These are phyloP conservation scores for Cyamopsis tetragonoloba DNA, from an alignment of 306 rosid genomes.

Conservation along the genomic window DNA sequence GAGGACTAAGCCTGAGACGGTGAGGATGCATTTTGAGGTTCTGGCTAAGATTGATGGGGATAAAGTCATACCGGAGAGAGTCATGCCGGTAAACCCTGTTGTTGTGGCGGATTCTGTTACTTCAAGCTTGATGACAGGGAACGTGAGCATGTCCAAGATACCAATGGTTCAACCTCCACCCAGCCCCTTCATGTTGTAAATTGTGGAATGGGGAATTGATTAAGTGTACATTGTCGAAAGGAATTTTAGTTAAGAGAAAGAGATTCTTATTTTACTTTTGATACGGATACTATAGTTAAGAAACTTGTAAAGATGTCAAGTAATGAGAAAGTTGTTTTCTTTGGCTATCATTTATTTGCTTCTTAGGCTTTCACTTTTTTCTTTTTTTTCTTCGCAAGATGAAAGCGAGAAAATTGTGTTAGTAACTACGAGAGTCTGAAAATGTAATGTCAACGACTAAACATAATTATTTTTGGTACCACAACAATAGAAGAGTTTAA, in stretches of 20 bases:
- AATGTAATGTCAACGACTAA: neutral
- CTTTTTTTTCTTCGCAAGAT: too few species aligned
- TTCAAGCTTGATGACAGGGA: constrained; percentile 34
- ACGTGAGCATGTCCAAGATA: constrained; percentile 51
- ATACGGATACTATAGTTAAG: neutral
- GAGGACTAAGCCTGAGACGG: constrained; percentile 77
- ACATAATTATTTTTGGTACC: neutral
- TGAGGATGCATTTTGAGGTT: constrained; percentile 79
- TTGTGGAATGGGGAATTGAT: neutral
- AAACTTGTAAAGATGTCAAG: constrained; percentile 19
- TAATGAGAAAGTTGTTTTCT: constrained; percentile 21
- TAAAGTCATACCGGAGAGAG: constrained; percentile 71
- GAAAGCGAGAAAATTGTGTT: too few species aligned
- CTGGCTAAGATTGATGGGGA: constrained; percentile 88
- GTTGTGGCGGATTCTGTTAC: constrained; percentile 52
- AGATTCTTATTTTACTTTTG: neutral
- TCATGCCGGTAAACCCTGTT: constrained; percentile 54
- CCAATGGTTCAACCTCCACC: constrained; percentile 57
- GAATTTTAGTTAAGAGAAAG: constrained; percentile 27
- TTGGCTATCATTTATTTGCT: neutral
- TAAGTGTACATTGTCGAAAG: neutral
- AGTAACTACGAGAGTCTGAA: neutral
- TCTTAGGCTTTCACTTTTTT: neutral
- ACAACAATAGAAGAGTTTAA: neutral
- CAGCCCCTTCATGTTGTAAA: constrained; percentile 51